These are phyloP conservation scores for Acacia concinna DNA, from an alignment of 331 rosid species.

Conservation along the genomic window DNA sequence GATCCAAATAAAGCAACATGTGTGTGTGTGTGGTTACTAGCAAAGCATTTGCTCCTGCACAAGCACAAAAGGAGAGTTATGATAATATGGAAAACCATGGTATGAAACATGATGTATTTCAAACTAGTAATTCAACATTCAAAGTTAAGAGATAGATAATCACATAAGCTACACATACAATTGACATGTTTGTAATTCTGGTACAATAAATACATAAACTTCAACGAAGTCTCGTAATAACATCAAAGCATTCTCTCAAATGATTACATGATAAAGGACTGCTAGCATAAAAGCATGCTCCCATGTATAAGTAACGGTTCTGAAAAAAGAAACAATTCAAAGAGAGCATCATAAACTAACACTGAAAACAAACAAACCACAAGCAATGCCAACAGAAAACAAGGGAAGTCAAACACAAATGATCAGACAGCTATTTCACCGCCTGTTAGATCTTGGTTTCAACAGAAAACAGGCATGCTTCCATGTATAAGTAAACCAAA, in stretches of 20 bases:
- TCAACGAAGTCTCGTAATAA: background rate
- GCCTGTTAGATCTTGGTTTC: too few species aligned
- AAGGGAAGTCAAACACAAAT: background rate
- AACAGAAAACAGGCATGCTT: too few species aligned
- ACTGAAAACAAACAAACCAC: background rate
- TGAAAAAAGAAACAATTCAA: background rate
- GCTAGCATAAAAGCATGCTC: background rate
- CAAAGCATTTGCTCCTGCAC: background rate
- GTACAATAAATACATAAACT: background rate
- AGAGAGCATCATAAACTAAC: background rate
- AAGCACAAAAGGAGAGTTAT: background rate
- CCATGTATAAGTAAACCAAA: too few species aligned
- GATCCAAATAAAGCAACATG: background rate
- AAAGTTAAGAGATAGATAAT: slow-evolving; percentile 9
- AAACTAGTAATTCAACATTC: background rate
- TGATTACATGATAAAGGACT: background rate
- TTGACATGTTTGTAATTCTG: background rate
- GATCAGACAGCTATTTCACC: background rate
- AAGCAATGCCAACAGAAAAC: background rate
- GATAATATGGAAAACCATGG: background rate
- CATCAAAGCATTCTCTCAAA: background rate
- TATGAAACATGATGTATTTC: background rate
- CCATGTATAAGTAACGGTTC: background rate
- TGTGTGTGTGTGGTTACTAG: background rate
- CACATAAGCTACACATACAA: background rate